Conservation (phyloP, 805 yeast genomes). For the Metschnikowia picachoensis region DNA sequence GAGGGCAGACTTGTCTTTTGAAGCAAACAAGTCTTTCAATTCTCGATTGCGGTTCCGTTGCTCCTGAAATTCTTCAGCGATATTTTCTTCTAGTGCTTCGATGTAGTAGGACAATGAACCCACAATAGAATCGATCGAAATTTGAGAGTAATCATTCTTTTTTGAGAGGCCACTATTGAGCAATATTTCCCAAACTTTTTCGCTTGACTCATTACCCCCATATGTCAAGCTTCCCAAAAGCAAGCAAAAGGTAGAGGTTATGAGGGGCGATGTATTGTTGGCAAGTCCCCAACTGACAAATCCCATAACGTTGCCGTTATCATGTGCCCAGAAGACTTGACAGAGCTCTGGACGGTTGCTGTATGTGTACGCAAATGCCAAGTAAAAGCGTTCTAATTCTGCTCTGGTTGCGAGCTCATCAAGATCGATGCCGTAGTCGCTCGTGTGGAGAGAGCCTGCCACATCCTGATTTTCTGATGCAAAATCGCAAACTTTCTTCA, state of each 20-base stretch:
- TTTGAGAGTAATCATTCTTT: constrained; percentile 38
- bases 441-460: background rate
- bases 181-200: constrained; percentile 38
- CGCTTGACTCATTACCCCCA: constrained; percentile 51
- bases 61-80: constrained; percentile 21
- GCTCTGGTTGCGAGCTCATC: constrained; percentile 69
- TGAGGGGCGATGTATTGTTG: constrained; percentile 69
- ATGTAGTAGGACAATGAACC: constrained; percentile 53
- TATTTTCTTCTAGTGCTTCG: constrained; percentile 39
- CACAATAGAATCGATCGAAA: constrained; percentile 55
- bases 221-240: constrained; percentile 72
- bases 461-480: background rate
- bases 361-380: constrained; percentile 69
- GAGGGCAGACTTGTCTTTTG: constrained; percentile 9
- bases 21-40: constrained; percentile 29
- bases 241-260: constrained; percentile 76
- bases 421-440: constrained; percentile 36
- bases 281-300: constrained; percentile 86
- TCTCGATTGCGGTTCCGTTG: constrained; percentile 31
- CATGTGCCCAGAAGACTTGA: constrained; percentile 55
- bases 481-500: background rate
- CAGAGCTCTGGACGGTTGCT: constrained; percentile 57
- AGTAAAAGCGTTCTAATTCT: constrained; percentile 83
- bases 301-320: constrained; percentile 60
- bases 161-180: constrained; percentile 24